Conservation (phyloP, 192 early-diverging fungal genomes). For the Coemansia sp. region DNA sequence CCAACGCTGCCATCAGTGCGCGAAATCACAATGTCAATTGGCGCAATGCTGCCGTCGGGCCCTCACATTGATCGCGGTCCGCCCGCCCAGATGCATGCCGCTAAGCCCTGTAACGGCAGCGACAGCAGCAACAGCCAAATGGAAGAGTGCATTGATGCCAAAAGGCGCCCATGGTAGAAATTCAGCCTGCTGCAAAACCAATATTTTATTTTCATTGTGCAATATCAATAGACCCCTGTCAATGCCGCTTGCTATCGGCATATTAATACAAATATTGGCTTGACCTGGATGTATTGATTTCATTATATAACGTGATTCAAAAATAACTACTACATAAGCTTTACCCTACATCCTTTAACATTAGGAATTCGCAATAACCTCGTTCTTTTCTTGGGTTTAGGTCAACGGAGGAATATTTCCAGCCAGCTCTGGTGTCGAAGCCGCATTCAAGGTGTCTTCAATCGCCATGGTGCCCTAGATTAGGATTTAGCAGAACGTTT, state of each 20-base stretch:
- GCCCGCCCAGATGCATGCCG: neutral
- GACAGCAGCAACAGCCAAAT: neutral
- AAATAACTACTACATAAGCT: too few species aligned
- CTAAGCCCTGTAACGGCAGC: neutral
- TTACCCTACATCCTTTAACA: constrained; percentile 62
- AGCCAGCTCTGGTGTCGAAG: neutral
- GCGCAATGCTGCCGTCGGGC: constrained; percentile 25
- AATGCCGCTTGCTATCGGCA: neutral
- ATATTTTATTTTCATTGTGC: too few species aligned
- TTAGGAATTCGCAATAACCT: constrained; percentile 84
- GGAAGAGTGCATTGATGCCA: constrained; percentile 9
- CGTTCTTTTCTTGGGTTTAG: constrained; percentile 87
- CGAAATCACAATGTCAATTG: constrained; percentile 48
- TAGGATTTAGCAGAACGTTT: too few species aligned
- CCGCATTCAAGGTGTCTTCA: neutral
- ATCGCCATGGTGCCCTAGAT: neutral
- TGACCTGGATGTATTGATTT: neutral
- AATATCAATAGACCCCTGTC: too few species aligned
- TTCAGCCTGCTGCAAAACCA: neutral
- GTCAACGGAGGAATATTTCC: constrained; percentile 42
- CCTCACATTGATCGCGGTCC: constrained; percentile 15
- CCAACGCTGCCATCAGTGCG: constrained; percentile 47
- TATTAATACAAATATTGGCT: neutral
- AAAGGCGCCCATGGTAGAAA: constrained; percentile 35
- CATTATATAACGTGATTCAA: too few species aligned